Evolutionary conservation across 345 rosid species (phyloP).

Genomic region (Moricandia moricandioides): DNA sequence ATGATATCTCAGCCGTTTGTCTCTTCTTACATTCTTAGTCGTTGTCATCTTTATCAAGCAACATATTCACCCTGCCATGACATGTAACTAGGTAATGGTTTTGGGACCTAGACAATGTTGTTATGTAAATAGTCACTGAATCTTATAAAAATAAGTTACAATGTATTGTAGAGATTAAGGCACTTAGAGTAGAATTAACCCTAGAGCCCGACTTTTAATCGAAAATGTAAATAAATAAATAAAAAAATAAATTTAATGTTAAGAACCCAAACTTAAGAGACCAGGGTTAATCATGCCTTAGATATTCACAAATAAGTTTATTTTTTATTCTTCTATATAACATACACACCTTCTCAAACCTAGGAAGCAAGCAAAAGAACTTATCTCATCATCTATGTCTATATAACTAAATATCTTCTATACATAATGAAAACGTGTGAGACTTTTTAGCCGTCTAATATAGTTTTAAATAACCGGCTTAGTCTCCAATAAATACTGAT

Average conservation of each 20-base stretch:
- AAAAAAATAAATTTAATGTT: too few species aligned
- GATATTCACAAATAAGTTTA: slow-evolving; percentile 5
- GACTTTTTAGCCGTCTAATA: slow-evolving; percentile 1
- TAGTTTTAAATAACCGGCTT: neutral
- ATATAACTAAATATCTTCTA: slow-evolving; percentile 15
- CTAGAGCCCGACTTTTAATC: too few species aligned
- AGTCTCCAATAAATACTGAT: neutral
- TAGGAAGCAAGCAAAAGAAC: neutral
- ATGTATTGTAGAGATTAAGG: too few species aligned
- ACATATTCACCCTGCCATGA: neutral
- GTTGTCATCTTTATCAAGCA: slow-evolving; percentile 9
- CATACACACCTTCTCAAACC: slow-evolving; percentile 18
- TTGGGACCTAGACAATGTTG: neutral
- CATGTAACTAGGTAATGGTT: neutral
- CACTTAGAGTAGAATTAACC: too few species aligned
- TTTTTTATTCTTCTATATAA: neutral
- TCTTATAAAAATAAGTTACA: too few species aligned
- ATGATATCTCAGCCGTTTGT: slow-evolving; percentile 91
- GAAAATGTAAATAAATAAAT: too few species aligned
- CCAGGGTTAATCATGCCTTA: too few species aligned
- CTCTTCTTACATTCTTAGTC: slow-evolving; percentile 62
- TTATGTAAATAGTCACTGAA: slow-evolving; percentile 6
- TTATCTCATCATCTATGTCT: neutral
- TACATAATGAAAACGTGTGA: slow-evolving; percentile 1
- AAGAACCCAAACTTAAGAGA: too few species aligned